A percentile compares a stretch with the other conserved stretches of the same genome.
Evolutionary conservation across 495 filamentous ascomycete species (phyloP).

Genomic region (Penicillium lividum): DNA sequence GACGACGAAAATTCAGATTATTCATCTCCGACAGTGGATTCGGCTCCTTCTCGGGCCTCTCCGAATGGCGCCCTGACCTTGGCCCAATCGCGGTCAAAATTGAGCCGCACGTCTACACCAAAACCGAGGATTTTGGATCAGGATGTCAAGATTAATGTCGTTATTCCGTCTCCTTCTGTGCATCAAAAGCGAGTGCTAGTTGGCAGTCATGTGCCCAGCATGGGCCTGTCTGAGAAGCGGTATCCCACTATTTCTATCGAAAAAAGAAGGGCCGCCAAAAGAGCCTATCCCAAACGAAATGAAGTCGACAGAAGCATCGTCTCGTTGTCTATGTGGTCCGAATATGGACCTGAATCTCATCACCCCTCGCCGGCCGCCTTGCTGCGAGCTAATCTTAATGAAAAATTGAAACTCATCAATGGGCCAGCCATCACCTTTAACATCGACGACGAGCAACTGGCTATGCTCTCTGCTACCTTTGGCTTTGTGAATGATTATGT

Average conservation of each 20-base stretch:
- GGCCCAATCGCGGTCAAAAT: too few relatives aligned
- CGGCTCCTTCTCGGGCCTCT: too few relatives aligned
- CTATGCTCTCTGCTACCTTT: constrained; percentile 36
- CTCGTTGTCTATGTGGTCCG: constrained; percentile 9
- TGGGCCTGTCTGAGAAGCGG: constrained; percentile 10
- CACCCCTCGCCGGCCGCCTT: constrained; percentile 19
- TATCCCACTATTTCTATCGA: constrained; percentile 31
- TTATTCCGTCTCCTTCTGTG: background rate
- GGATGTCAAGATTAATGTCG: too few relatives aligned
- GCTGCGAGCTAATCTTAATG: constrained; percentile 2
- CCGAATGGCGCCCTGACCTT: too few relatives aligned
- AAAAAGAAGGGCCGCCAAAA: constrained; percentile 17
- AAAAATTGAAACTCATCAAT: constrained; percentile 27
- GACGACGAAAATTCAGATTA: background rate
- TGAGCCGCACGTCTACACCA: too few relatives aligned
- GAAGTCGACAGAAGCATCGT: constrained; percentile 19
- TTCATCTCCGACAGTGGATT: too few relatives aligned
- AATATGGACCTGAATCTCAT: background rate
- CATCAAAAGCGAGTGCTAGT: background rate
- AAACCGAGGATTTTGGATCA: too few relatives aligned
- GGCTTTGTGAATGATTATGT: constrained; percentile 47
- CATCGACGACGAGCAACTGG: constrained; percentile 24
- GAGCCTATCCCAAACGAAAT: constrained; percentile 24
- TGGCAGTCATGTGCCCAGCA: background rate
- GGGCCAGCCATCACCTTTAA: constrained; percentile 33